phyloP scores from a whole-genome alignment of 331 rosid species.

The Pyracantha coccinea region DNA sequence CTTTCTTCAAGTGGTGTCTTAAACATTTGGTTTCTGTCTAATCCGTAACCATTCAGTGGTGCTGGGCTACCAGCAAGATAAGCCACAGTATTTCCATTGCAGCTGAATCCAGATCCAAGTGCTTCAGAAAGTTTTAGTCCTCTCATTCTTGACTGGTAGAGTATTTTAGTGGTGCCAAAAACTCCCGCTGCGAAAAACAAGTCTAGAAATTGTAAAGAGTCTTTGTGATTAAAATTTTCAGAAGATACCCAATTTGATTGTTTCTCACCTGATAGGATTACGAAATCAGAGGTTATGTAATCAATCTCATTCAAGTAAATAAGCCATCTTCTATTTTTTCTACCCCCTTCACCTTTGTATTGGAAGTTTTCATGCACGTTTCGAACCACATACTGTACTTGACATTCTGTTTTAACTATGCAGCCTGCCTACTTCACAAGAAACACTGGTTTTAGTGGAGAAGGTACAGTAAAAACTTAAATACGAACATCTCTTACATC shows the following conservation, averaged over 20 bases:
- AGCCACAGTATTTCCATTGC: slow-evolving; percentile 33
- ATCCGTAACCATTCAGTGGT: slow-evolving; percentile 17
- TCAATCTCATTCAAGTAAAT: slow-evolving; percentile 31
- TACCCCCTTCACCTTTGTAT: slow-evolving; percentile 7
- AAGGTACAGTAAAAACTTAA: not conserved
- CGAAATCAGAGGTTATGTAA: slow-evolving; percentile 21
- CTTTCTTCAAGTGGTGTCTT: slow-evolving; percentile 24
- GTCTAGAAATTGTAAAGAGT: not conserved
- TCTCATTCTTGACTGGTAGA: slow-evolving; percentile 29
- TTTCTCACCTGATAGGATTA: slow-evolving; percentile 26
- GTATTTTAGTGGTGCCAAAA: slow-evolving; percentile 33
- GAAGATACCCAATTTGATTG: not conserved
- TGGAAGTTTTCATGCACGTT: not conserved
- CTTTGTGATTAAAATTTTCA: not conserved
- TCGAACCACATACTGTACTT: slow-evolving; percentile 20
- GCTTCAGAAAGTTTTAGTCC: slow-evolving; percentile 27
- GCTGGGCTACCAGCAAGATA: slow-evolving; percentile 30
- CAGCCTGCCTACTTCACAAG: slow-evolving; percentile 23
- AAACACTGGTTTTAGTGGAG: not conserved
- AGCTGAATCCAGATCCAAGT: slow-evolving; percentile 36
- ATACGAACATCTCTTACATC: not conserved
- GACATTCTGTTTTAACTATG: slow-evolving; percentile 15
- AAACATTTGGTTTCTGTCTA: slow-evolving; percentile 19
- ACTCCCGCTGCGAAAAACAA: slow-evolving; percentile 18
- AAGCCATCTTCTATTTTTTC: slow-evolving; percentile 24